Conservation (phyloP, 179 eudicot genomes). For the Spergularia azorica region DNA sequence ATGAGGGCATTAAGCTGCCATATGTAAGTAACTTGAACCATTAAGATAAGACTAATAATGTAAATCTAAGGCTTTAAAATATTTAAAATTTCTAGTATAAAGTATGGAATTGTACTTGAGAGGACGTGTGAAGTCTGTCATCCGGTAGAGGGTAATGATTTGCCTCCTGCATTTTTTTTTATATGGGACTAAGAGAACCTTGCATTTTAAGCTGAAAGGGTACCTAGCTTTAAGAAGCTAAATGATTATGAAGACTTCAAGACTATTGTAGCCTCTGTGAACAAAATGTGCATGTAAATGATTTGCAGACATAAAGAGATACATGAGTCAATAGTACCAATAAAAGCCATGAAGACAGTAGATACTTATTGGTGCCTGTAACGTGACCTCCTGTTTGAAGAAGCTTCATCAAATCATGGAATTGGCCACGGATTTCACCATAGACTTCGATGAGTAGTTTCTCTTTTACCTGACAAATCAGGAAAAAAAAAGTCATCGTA, state of each 20-base stretch:
- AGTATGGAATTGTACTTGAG: too few species aligned
- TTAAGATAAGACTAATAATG: too few species aligned
- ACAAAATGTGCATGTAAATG: slow-evolving; percentile 88
- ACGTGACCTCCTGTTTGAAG: slow-evolving; percentile 89
- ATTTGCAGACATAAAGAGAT: slow-evolving; percentile 7
- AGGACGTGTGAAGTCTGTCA: too few species aligned
- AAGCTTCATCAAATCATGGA: slow-evolving; percentile 88
- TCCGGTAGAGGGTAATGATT: too few species aligned
- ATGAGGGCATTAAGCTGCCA: too few species aligned
- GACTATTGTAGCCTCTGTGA: slow-evolving; percentile 97
- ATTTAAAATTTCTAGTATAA: too few species aligned
- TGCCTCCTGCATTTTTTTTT: too few species aligned
- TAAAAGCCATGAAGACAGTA: slow-evolving; percentile 7
- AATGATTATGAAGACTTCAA: slow-evolving; percentile 66
- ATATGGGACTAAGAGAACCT: background rate
- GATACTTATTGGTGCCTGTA: slow-evolving; percentile 71
- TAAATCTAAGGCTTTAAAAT: too few species aligned
- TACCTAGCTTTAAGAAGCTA: slow-evolving; percentile 99
- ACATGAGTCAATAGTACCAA: background rate
- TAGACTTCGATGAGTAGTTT: slow-evolving; percentile 36
- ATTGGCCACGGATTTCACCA: slow-evolving; percentile 90
- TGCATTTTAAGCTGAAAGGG: slow-evolving; percentile 6
- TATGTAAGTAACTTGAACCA: too few species aligned
- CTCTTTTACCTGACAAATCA: slow-evolving; percentile 44
- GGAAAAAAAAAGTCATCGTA: slow-evolving; percentile 5